Conservation (phyloP, 331 rosid species). For the Quercus tomentella region DNA sequence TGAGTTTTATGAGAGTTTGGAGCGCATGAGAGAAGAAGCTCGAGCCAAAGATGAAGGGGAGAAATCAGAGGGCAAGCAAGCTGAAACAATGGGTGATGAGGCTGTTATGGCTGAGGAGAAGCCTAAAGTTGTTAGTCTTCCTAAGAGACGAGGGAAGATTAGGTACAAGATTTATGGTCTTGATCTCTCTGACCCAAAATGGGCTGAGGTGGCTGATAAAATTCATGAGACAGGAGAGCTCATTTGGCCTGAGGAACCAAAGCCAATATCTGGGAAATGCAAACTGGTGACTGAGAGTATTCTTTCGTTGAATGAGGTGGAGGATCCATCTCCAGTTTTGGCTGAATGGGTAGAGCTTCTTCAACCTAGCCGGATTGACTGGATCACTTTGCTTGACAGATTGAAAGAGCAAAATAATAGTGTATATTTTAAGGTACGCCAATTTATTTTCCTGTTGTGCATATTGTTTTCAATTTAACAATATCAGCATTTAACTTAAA, state of each 20-base stretch:
- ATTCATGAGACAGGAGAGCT: constrained; percentile 59
- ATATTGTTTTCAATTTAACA: background rate
- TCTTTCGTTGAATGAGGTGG: constrained; percentile 40
- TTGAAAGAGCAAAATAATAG: constrained; percentile 49
- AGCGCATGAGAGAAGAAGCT: constrained; percentile 40
- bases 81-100: constrained; percentile 13
- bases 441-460: background rate
- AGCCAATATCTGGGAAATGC: constrained; percentile 64
- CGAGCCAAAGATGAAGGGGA: constrained; percentile 23
- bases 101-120: constrained; percentile 26
- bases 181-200: constrained; percentile 74
- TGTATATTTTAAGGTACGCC: constrained; percentile 60
- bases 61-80: constrained; percentile 1
- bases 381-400: constrained; percentile 64
- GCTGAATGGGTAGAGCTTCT: constrained; percentile 79
- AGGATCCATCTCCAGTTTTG: constrained; percentile 49
- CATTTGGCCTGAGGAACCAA: constrained; percentile 67
- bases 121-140: constrained; percentile 50
- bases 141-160: constrained; percentile 77
- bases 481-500: background rate
- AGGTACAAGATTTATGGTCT: constrained; percentile 79
- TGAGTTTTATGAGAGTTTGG: constrained; percentile 73
- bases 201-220: constrained; percentile 73
- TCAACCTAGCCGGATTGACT: constrained; percentile 73
- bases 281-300: constrained; percentile 57